A percentile compares a stretch with the other conserved stretches of the same genome.
These are phyloP conservation scores for Diplocarpon rosae DNA, from an alignment of 2,329 filamentous ascomycete species.

Conservation along the genomic window DNA sequence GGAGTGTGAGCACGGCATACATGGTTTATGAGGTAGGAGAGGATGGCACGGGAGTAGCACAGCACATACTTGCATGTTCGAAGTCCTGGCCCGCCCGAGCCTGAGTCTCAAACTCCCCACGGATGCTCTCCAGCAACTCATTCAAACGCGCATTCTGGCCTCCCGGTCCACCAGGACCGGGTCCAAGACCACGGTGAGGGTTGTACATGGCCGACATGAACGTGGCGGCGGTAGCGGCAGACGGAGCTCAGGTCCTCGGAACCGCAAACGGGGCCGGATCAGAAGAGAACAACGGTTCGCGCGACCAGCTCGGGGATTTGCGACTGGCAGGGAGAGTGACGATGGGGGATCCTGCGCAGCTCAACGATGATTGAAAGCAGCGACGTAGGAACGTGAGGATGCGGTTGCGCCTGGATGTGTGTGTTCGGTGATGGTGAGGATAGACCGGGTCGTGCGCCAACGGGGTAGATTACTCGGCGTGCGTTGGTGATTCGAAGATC, in stretches of 20 bases:
- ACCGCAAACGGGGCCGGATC: neutral
- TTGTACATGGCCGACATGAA: constrained; percentile 68
- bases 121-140: constrained; percentile 84
- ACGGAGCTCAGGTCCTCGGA: neutral
- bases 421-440: constrained; percentile 4
- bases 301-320: constrained; percentile 6
- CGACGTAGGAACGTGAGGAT: neutral
- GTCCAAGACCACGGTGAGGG: constrained; percentile 71
- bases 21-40: neutral
- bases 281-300: constrained; percentile 2
- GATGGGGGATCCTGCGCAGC: neutral
- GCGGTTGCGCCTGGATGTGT: neutral
- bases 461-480: constrained; percentile 3
- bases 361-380: neutral
- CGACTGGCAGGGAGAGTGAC: neutral
- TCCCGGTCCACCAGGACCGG: constrained; percentile 45
- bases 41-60: neutral
- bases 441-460: constrained; percentile 9
- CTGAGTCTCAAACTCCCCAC: constrained; percentile 82
- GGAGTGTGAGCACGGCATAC: neutral
- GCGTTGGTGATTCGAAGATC: constrained; percentile 1
- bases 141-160: constrained; percentile 53
- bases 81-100: constrained; percentile 73
- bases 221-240: neutral
- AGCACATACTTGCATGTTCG: constrained; percentile 79